Evolutionary conservation across 306 rosid species (phyloP), one percentile per base, ranked within the genome.

Genomic region (Prunus salicina): DNA sequence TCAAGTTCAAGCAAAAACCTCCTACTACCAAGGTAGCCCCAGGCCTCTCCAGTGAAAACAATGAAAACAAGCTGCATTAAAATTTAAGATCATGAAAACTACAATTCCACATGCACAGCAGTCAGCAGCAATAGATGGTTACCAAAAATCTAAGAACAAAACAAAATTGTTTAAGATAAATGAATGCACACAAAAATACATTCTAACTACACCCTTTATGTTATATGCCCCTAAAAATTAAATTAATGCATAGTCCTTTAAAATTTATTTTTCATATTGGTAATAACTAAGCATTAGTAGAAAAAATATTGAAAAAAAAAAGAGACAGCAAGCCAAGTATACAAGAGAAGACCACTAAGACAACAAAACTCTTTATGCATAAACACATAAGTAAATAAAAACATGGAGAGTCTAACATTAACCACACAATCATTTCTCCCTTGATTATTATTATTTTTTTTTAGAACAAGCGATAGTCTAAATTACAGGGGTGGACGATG

Each of bases 21-120:
- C 86, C 98, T 81, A 79, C 98, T 93, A 79, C 98, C 98, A 76
- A 93, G 97, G 88, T 91, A 93, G 62, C 97, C 98, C 98, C 98
- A 93, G 13, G 89, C 80, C 80, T 93, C 98, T 56, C 98, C 98
- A 57, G 98, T 91, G 83, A 91, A 88, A 80, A 88, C 90, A 76
- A 64, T 86, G 86, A 93, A 93, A 69, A 86, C 94, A 82, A 93
- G 93, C 98, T 93, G 97, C 87, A 87, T 80, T 73, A 71, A 77
- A 82, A 71, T 81, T 71, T 73, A 83, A 80, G 80, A 81, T 50
- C 46, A 16, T 45, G 4, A 30, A 20, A 43, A 32, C 3, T 22
- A 3, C 43, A 55, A 51, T 12, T 53, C 27, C 32, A 22, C 75
- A 32, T 53, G 75, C 10, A 15, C n/a, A 7, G 41, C 14, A 12